Evolutionary conservation across 2,329 filamentous ascomycete species (phyloP).

Genomic region (Pseudogymnoascus sp.): DNA sequence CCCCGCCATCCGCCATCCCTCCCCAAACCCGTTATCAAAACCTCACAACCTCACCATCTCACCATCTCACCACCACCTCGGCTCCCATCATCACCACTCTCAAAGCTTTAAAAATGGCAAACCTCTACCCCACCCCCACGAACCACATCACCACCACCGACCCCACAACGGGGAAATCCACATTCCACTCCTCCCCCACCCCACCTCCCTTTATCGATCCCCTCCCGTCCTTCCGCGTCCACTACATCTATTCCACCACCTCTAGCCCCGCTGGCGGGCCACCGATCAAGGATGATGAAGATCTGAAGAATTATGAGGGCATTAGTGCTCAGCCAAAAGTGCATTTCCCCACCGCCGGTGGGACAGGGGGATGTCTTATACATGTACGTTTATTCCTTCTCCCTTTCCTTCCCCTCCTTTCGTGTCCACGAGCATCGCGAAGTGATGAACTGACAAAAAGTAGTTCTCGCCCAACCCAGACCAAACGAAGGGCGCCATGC

Average conservation of each 20-base stretch:
- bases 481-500: conserved; percentile 25
- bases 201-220: background rate
- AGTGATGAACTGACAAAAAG: background rate
- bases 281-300: background rate
- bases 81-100: no score
- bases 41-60: background rate
- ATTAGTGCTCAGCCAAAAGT: background rate
- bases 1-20: background rate
- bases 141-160: background rate
- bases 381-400: background rate
- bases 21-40: background rate
- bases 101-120: no score
- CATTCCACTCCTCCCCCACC: background rate
- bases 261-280: background rate
- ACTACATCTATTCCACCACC: conserved; percentile 3
- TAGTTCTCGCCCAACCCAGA: background rate
- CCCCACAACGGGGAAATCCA: background rate
- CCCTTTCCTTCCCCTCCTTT: background rate
- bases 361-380: background rate
- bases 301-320: background rate
- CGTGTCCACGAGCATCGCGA: background rate
- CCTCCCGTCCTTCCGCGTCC: background rate
- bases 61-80: no score
- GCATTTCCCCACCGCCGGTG: background rate
- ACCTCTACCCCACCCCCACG: background rate